phyloP scores from a whole-genome alignment of 768 basidiomycete species.

The Serendipita sp. region DNA sequence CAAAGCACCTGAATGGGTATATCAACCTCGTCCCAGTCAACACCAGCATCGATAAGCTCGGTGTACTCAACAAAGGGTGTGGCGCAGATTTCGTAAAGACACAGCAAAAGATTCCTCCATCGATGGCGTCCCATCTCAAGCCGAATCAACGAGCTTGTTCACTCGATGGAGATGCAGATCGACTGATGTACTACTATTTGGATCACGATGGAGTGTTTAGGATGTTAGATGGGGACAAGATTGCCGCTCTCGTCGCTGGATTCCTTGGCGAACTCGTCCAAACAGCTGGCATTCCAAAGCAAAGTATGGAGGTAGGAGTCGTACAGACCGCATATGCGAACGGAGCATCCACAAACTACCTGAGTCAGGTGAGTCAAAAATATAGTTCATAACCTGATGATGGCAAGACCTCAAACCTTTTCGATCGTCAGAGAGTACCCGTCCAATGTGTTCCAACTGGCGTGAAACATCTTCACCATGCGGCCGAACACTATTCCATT shows the following conservation, averaged over 20 bases:
- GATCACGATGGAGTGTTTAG: slow-evolving; percentile 64
- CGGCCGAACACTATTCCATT: slow-evolving; percentile 81
- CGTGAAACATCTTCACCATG: slow-evolving; percentile 96
- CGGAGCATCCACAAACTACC: slow-evolving; percentile 87
- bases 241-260: slow-evolving; percentile 80
- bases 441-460: slow-evolving; percentile 92
- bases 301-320: slow-evolving; percentile 72
- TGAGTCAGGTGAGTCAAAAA: slow-evolving; percentile 46
- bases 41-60: slow-evolving; percentile 42
- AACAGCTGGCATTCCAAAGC: slow-evolving; percentile 50
- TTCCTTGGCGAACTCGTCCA: slow-evolving; percentile 86
- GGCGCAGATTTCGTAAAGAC: slow-evolving; percentile 98
- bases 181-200: slow-evolving; percentile 88
- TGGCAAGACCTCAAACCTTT: slow-evolving; percentile 7
- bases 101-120: slow-evolving; percentile 68
- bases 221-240: slow-evolving; percentile 97
- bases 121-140: slow-evolving; percentile 42
- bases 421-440: slow-evolving; percentile 52
- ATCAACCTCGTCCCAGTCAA: slow-evolving; percentile 57
- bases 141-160: slow-evolving; percentile 77
- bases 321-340: slow-evolving; percentile 99
- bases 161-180: slow-evolving; percentile 93
- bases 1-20: slow-evolving; percentile 38
- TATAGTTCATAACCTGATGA: not conserved
- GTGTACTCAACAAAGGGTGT: slow-evolving; percentile 69